Conservation (phyloP, 306 rosid species). For the Carpinus viminea region DNA sequence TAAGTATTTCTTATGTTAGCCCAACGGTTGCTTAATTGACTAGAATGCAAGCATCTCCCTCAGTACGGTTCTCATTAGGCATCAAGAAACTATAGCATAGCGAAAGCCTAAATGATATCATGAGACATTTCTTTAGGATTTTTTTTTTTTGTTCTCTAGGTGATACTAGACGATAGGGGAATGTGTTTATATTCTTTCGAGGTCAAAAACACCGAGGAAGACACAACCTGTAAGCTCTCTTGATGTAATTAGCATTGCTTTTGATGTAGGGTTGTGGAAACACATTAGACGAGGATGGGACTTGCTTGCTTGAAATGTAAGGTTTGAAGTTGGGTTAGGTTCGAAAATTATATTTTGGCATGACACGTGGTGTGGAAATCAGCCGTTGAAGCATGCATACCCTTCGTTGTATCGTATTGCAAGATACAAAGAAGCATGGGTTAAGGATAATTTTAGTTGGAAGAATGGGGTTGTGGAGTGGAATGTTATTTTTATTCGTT, state of each 20-base stretch:
- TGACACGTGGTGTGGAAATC: too few relatives aligned
- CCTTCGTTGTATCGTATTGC: too few relatives aligned
- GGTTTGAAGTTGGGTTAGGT: too few relatives aligned
- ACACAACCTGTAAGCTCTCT: neutral
- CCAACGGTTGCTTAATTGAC: neutral
- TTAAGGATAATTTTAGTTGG: too few relatives aligned
- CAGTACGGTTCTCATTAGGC: too few relatives aligned
- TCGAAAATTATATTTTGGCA: too few relatives aligned
- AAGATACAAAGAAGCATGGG: too few relatives aligned
- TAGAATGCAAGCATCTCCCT: neutral
- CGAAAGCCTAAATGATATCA: neutral
- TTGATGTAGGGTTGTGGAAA: neutral
- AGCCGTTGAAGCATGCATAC: too few relatives aligned
- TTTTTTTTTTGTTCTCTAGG: neutral
- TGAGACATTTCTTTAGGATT: neutral
- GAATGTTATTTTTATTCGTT: too few relatives aligned
- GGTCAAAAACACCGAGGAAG: neutral
- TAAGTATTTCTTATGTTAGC: neutral
- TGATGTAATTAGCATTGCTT: neutral
- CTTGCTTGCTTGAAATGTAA: too few relatives aligned
- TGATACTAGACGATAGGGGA: neutral
- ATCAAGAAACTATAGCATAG: neutral
- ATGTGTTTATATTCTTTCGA: neutral
- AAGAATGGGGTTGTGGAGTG: too few relatives aligned
- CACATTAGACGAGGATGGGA: too few relatives aligned